Base-by-base conservation (phyloP, 768 basidiomycete genomes). In the Fomitopsis pulvina region DNA sequence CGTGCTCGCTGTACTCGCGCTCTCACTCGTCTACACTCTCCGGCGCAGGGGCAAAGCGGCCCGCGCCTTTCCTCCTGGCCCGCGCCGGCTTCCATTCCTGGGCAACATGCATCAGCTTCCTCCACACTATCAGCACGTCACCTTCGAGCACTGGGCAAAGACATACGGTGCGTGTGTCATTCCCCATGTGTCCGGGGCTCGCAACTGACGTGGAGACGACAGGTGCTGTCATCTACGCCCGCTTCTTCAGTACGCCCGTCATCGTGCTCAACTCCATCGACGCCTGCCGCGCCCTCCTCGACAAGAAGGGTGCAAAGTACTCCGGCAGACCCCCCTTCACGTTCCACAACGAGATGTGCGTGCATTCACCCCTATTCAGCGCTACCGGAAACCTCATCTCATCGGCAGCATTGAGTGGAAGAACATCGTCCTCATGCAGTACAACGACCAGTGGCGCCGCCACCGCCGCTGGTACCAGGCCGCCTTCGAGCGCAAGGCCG, bases 201-300 rank as follows among this genome's bases (percentile, higher is more conserved):
- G n/a, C n/a, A n/a, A n/a, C n/a, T n/a, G n/a, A n/a, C n/a, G n/a
- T n/a, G n/a, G n/a, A n/a, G n/a, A 16, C 34, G 14, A 20, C 29
- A 69, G 68, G 69, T 30, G 65, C 66, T 21, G 49, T 71, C 24
- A 57, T 69, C 22, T 65, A 61, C 51, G 55, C 63, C 26, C 56
- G 46, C 8, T 38, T 70, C 25, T 61, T 70, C 44, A 52, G 55
- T 14, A 57, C 58, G 20, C 55, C 65, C 4, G 53, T 66, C 34
- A 29, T 70, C 12, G 55, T 71, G 8, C 43, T 71, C 40, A 68
- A 66, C 52, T 64, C 69, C 4, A 32, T 60, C 20, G 41, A 56
- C 24, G 62, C 60, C 18, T 68, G 68, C 21, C 55, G 52, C 16
- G 67, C 68, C 26, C 59, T 71, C 21, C 51, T 71, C 50, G 66